Percentiles rank a stretch among this genome's conserved stretches.
Evolutionary conservation across 2,329 filamentous ascomycete species (phyloP).

Genomic region (Thelonectria rubi): DNA sequence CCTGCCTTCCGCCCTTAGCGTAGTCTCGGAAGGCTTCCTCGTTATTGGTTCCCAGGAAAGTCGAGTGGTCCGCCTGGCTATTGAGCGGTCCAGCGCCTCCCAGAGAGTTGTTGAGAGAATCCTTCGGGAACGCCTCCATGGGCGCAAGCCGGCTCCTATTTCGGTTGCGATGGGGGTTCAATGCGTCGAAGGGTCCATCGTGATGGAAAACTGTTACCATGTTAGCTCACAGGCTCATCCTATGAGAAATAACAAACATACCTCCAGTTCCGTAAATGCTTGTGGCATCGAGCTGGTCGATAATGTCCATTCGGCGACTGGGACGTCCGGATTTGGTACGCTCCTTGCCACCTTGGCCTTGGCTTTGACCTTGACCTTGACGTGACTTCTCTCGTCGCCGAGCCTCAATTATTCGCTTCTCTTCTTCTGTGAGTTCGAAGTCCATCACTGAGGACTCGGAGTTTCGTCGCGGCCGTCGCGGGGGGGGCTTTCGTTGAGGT

Average conservation of each 20-base stretch:
- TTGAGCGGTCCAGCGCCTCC: conserved; percentile 89
- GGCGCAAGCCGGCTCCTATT: conserved; percentile 84
- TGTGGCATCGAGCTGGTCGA: conserved; percentile 95
- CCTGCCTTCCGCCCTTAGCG: conserved; percentile 51
- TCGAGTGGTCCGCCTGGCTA: conserved; percentile 80
- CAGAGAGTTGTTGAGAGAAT: conserved; percentile 89
- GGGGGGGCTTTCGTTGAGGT: conserved; percentile 49
- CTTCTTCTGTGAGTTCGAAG: conserved; percentile 64
- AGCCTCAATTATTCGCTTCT: conserved; percentile 51
- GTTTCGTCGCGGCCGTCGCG: conserved; percentile 72
- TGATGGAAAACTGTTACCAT: conserved; percentile 88
- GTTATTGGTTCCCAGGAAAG: conserved; percentile 82
- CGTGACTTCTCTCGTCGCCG: conserved; percentile 44
- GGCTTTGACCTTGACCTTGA: conserved; percentile 30
- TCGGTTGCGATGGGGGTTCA: conserved; percentile 92
- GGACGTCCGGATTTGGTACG: conserved; percentile 59
- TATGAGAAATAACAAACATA: conserved; percentile 58
- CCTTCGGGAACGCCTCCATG: conserved; percentile 95
- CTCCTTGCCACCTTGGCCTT: conserved; percentile 49
- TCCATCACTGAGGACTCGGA: conserved; percentile 81
- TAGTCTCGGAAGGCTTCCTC: conserved; percentile 91
- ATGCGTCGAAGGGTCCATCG: conserved; percentile 95
- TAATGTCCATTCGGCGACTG: conserved; percentile 77
- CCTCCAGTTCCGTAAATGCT: conserved; percentile 93
- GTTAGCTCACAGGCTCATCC: conserved; percentile 11